These are phyloP conservation scores for Cytospora chrysosperma DNA, from an alignment of 2,329 filamentous ascomycete genomes.

Conservation along the genomic window DNA sequence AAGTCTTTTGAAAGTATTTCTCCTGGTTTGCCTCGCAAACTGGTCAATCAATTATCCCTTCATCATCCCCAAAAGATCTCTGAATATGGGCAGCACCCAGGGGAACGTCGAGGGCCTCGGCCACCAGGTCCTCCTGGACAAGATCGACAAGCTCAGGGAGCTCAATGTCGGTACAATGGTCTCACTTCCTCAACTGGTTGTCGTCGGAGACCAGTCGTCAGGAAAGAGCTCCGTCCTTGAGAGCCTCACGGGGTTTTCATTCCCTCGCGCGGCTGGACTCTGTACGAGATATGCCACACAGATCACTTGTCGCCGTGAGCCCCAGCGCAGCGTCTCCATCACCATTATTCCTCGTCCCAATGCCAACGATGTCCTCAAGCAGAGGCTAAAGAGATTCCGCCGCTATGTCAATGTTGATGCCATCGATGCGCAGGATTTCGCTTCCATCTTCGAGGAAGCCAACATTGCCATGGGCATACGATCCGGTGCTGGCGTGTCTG, in stretches of 20 bases:
- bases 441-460: slow-evolving; percentile 42
- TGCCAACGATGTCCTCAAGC: slow-evolving; percentile 26
- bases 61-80: neutral
- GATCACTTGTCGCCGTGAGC: slow-evolving; percentile 44
- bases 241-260: slow-evolving; percentile 52
- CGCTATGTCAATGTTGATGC: slow-evolving; percentile 36
- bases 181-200: slow-evolving; percentile 62
- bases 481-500: neutral
- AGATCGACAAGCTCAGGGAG: slow-evolving; percentile 32
- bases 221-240: slow-evolving; percentile 85
- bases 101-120: slow-evolving; percentile 21
- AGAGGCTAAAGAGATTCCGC: slow-evolving; percentile 32
- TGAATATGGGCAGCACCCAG: neutral
- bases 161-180: slow-evolving; percentile 30
- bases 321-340: slow-evolving; percentile 36
- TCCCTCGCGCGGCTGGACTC: slow-evolving; percentile 44
- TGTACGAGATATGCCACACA: slow-evolving; percentile 52
- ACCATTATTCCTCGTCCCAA: slow-evolving; percentile 41
- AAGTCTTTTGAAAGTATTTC: neutral
- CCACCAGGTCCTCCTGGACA: slow-evolving; percentile 28
- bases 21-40: neutral
- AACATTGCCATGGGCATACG: slow-evolving; percentile 47
- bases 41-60: neutral
- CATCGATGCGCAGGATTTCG: slow-evolving; percentile 39
- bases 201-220: slow-evolving; percentile 81